These are phyloP conservation scores for Purshia tridentata DNA, from an alignment of 306 rosid species.

Conservation along the genomic window DNA sequence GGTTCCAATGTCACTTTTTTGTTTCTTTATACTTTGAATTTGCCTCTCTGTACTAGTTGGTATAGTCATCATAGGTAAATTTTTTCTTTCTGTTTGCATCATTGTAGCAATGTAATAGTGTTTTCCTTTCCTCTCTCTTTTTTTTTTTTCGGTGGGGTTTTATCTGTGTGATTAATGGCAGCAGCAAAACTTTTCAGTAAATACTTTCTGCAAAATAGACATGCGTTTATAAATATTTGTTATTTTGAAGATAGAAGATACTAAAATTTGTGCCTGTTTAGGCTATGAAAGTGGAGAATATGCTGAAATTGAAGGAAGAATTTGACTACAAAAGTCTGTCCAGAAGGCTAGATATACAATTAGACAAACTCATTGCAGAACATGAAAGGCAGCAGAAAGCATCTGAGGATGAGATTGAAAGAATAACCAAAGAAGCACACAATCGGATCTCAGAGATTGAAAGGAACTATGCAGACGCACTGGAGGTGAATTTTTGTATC, in stretches of 20 bases:
- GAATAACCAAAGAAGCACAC: constrained; percentile 65
- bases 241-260: constrained; percentile 33
- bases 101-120: not conserved
- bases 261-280: constrained; percentile 37
- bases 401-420: constrained; percentile 81
- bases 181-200: constrained; percentile 11
- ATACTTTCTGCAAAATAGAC: constrained; percentile 19
- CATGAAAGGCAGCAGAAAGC: constrained; percentile 98
- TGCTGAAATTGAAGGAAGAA: constrained; percentile 94
- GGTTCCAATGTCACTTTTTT: constrained; percentile 31
- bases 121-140: not conserved
- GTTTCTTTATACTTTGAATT: constrained; percentile 14
- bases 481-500: constrained; percentile 63
- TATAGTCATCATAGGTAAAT: not conserved
- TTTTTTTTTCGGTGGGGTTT: constrained; percentile 19
- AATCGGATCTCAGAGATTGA: constrained; percentile 72
- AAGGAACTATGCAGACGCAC: constrained; percentile 60
- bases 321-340: constrained; percentile 96
- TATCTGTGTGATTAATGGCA: constrained; percentile 8
- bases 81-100: not conserved
- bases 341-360: constrained; percentile 79
- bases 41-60: constrained; percentile 9
- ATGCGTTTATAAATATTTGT: constrained; percentile 1
- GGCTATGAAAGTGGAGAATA: constrained; percentile 99
- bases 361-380: constrained; percentile 90